Base-by-base conservation (phyloP, 1,284 basidiomycete species). In the Trametes hirsuta region DNA sequence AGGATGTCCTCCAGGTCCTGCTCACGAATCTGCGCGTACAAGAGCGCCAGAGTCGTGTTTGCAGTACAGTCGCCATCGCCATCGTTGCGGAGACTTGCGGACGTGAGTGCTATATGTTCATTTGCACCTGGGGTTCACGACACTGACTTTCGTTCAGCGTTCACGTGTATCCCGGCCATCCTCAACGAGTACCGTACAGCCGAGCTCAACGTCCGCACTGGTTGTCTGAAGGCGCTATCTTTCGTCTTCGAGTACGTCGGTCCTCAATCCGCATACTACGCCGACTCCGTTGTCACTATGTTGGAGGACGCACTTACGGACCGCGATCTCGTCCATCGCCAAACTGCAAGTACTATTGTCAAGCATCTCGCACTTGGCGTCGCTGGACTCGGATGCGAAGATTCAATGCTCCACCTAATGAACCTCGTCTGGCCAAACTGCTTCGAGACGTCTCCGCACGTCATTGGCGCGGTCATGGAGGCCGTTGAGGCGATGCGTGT, bases 201-300 rank as follows among this genome's bases (percentile, higher is more conserved):
- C 1, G 97, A 99, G 74, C 84, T 99, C 63, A 99, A 99, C 75
- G 97, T 99, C 46, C 91, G 97, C 55, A 99, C 97, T n/a, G 97
- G 97, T 63, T 99, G 97, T 85, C 82, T 99, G 64, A 99, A 99
- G 75, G 96, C 97, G 0, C 83, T 99, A 30, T 95, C 96, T 4
- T 99, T 98, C 82, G 91, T 99, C 61, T 99, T 99, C 73, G 97
- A 99, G 81, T 99, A 99, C 72, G 97, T 99, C 69, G 97, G 97
- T n/a, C 97, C 98, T 42, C 97, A 98, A 81, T 96, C 95, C 30
- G 97, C 97, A 40, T 97, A 98, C 79, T 99, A 99, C 74, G 92
- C 93, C 71, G 95, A 98, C 77, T 97, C 94, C 1, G 95, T 98
- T 18, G 92, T 98, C 55, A 96, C 95, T 11, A 95, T 98, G 84